phyloP scores from a whole-genome alignment of 1,284 basidiomycete genomes.

The Sutorius eximius region DNA sequence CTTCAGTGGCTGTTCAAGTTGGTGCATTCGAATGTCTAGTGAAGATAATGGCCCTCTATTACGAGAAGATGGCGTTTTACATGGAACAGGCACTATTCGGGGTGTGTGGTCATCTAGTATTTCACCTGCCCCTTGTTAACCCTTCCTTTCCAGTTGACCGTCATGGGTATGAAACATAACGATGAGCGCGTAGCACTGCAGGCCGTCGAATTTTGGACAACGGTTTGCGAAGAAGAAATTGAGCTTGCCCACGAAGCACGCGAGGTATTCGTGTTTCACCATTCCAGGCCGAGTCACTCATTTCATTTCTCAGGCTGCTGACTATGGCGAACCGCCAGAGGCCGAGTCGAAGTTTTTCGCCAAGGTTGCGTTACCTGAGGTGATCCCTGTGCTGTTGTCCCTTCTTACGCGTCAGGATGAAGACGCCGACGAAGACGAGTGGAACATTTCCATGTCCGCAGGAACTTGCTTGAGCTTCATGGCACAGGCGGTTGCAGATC shows the following conservation, averaged over 20 bases:
- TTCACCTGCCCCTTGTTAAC: constrained; percentile 22
- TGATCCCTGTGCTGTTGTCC: constrained; percentile 88
- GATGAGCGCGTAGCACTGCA: constrained; percentile 94
- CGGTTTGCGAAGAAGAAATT: constrained; percentile 97
- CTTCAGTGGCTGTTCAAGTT: constrained; percentile 79
- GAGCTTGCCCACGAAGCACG: constrained; percentile 91
- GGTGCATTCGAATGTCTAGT: constrained; percentile 96
- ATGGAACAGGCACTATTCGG: constrained; percentile 99
- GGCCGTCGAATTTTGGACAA: constrained; percentile 99
- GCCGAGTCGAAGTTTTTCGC: constrained; percentile 90
- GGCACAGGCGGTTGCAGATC: constrained; percentile 88
- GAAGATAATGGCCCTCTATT: constrained; percentile 96
- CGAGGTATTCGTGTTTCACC: constrained; percentile 56
- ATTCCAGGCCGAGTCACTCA: constrained; percentile 3
- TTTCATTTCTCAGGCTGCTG: constrained; percentile 62
- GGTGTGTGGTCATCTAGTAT: constrained; percentile 49
- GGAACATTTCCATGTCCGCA: constrained; percentile 99
- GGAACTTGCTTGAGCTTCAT: constrained; percentile 89
- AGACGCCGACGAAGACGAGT: constrained; percentile 97
- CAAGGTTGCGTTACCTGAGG: constrained; percentile 91
- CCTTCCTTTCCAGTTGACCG: constrained; percentile 71
- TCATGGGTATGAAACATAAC: constrained; percentile 96
- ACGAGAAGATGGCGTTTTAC: constrained; percentile 99
- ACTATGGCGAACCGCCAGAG: constrained; percentile 90
- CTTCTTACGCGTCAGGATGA: constrained; percentile 94